Conservation (phyloP, 2,329 filamentous ascomycete genomes). For the Ilyonectria robusta region DNA sequence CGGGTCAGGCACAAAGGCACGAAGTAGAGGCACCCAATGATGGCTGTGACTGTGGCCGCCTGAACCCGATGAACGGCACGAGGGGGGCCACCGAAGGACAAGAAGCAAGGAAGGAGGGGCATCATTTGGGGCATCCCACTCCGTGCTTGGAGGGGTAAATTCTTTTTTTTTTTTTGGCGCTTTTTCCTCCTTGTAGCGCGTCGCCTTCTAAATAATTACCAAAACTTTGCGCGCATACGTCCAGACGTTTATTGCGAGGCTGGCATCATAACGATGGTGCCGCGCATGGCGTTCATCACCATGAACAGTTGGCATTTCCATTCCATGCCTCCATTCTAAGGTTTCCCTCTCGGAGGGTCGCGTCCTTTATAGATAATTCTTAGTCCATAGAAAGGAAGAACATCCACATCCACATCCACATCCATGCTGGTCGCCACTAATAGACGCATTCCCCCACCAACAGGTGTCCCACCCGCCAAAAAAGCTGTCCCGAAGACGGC, state of each 20-base stretch:
- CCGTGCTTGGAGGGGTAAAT: slow-evolving; percentile 9
- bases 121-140: not conserved
- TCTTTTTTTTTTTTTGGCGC: not conserved
- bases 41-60: slow-evolving; percentile 6
- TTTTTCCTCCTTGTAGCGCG: not conserved
- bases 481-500: not conserved
- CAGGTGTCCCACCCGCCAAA: not conserved
- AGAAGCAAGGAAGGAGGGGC: slow-evolving; percentile 5
- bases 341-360: not conserved
- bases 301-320: not conserved
- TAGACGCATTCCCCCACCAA: not conserved
- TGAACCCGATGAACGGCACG: slow-evolving; percentile 10
- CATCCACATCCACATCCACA: not conserved
- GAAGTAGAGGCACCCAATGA: slow-evolving; percentile 25
- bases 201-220: not conserved
- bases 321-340: not conserved
- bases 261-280: not conserved
- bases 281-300: no score
- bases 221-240: not conserved
- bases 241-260: not conserved
- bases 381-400: not conserved
- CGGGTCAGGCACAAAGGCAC: slow-evolving; percentile 39
- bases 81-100: slow-evolving; percentile 2
- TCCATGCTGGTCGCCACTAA: not conserved
- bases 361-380: not conserved